Evolutionary conservation across 345 rosid species (phyloP).

Genomic region (Theobroma cacao): DNA sequence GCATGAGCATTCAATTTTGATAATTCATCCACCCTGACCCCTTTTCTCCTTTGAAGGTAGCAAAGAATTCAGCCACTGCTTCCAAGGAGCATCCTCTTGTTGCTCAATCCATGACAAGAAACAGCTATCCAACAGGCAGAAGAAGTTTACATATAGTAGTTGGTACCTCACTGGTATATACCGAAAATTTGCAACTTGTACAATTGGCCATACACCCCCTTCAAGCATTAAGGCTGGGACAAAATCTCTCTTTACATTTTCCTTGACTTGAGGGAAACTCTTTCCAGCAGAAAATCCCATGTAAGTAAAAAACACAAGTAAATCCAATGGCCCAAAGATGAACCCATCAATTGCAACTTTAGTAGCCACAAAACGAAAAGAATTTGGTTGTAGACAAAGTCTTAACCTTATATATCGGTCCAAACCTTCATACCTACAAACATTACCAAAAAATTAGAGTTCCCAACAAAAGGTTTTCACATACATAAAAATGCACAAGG

Average conservation of each 20-base stretch:
- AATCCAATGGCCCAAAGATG: conserved; percentile 39
- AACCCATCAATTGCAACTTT: conserved; percentile 35
- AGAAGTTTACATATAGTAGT: conserved; percentile 34
- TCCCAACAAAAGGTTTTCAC: neutral
- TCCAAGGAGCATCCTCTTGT: conserved; percentile 46
- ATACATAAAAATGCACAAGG: neutral
- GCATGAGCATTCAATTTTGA: neutral
- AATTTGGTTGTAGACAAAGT: conserved; percentile 28
- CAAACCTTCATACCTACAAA: conserved; percentile 37
- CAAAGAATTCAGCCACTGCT: conserved; percentile 28
- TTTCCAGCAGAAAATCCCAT: conserved; percentile 42
- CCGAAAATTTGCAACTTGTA: conserved; percentile 35
- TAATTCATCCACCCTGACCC: conserved; percentile 12
- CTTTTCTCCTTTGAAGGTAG: conserved; percentile 18
- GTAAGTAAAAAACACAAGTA: conserved; percentile 34
- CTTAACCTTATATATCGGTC: conserved; percentile 28
- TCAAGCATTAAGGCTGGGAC: conserved; percentile 30
- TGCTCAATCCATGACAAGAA: conserved; percentile 47
- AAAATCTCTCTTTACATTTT: conserved; percentile 34
- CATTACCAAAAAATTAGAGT: neutral
- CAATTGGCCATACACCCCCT: conserved; percentile 36
- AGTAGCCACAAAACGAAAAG: conserved; percentile 30
- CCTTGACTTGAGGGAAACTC: conserved; percentile 31
- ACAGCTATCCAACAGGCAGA: conserved; percentile 47
- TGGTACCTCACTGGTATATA: conserved; percentile 42